Evolutionary conservation across 306 rosid genomes (phyloP).

Genomic region (Corylus americana): DNA sequence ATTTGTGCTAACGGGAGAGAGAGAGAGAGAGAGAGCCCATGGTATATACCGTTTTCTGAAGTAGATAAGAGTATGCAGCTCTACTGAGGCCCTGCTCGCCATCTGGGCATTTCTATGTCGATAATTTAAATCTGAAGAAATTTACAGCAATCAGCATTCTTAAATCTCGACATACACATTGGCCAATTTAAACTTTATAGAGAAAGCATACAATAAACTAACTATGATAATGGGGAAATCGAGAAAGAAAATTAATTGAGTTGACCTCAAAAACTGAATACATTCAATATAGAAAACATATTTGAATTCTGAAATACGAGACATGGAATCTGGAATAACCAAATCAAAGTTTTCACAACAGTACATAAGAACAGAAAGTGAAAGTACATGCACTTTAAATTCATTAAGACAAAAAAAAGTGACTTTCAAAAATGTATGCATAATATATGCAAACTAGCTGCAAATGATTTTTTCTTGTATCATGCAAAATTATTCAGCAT

Average conservation of each 20-base stretch:
- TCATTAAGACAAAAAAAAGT: neutral
- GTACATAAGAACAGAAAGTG: neutral
- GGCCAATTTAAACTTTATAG: neutral
- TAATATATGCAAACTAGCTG: neutral
- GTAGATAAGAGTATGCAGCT: constrained; percentile 80
- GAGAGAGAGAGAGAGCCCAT: constrained; percentile 7
- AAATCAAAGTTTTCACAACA: neutral
- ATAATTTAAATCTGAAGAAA: constrained; percentile 80
- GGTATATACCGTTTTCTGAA: constrained; percentile 70
- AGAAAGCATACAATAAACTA: neutral
- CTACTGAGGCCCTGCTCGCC: constrained; percentile 95
- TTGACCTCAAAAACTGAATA: neutral
- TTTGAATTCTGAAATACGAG: neutral
- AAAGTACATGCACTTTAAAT: neutral
- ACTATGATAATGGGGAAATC: neutral
- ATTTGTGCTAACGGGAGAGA: constrained; percentile 15
- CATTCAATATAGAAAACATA: neutral
- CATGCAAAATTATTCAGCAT: constrained; percentile 3
- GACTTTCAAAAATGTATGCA: neutral
- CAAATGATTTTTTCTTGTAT: neutral
- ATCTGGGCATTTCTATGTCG: constrained; percentile 96
- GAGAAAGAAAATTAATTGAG: neutral
- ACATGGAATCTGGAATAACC: neutral
- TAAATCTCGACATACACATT: constrained; percentile 10
- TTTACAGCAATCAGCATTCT: constrained; percentile 20